These are phyloP conservation scores for Microcyclosporella mali DNA, from an alignment of 2,329 filamentous ascomycete species.

Conservation along the genomic window DNA sequence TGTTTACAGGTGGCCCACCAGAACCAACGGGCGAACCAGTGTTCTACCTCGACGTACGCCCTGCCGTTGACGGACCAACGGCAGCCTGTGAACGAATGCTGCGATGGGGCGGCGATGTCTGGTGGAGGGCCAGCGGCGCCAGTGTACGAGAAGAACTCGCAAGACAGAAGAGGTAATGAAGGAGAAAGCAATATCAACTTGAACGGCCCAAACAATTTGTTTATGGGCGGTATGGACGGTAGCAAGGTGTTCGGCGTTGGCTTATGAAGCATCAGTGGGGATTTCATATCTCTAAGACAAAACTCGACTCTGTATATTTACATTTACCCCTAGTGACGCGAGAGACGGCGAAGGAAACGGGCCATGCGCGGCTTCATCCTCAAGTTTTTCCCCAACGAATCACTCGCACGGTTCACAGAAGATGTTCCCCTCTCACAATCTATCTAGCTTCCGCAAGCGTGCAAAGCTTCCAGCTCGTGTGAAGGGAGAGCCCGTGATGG, in stretches of 20 bases:
- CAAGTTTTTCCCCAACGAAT: too few relatives aligned
- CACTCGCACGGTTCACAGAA: too few relatives aligned
- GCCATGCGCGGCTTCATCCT: too few relatives aligned
- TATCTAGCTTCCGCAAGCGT: too few relatives aligned
- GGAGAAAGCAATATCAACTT: not conserved
- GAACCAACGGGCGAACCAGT: constrained; percentile 85
- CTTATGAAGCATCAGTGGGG: not conserved
- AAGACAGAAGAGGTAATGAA: constrained; percentile 20
- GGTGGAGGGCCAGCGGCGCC: constrained; percentile 81
- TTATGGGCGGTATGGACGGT: constrained; percentile 1
- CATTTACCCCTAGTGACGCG: not conserved
- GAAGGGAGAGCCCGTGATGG: too few relatives aligned
- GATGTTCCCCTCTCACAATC: too few relatives aligned
- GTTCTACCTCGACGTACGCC: constrained; percentile 91
- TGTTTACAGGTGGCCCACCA: constrained; percentile 56
- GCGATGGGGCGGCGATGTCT: constrained; percentile 86
- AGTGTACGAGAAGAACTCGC: constrained; percentile 48
- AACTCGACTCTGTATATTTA: constrained; percentile 4
- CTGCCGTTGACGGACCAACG: constrained; percentile 74
- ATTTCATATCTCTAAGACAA: not conserved
- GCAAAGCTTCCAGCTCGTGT: too few relatives aligned
- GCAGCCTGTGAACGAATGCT: constrained; percentile 76
- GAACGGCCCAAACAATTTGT: not conserved
- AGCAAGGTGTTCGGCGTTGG: constrained; percentile 1
- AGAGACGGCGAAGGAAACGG: not conserved